Evolutionary conservation across 257 asterid species (phyloP), one percentile per base, ranked within the genome.

Genomic region (Paulownia fortunei): DNA sequence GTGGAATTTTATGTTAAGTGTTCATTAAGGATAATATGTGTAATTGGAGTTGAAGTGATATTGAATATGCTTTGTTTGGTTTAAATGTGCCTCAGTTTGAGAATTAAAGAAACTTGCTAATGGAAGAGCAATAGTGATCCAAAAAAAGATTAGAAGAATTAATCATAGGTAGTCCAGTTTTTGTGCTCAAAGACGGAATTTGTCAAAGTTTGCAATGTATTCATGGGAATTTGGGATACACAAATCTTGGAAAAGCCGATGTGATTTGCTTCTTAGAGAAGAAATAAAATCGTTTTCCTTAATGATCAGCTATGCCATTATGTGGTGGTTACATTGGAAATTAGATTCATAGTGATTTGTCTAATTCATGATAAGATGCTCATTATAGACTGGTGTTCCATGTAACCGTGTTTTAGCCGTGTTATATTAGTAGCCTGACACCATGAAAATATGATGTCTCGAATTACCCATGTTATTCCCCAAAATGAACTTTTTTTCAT

Each of bases 61-160:
- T 69, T 62, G 51, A 7, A 32, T 68, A 47, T 67, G 74, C 26
- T 75, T 8, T 21, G 15, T 32, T 59, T 34, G 61, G 56, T 37
- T 34, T 8, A 51, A 55, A 32, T 24, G 73, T 52, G 67, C 3
- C 7, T 67, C 36, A 49, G 19, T 65, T 41, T 2, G 52, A 63
- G 61, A 24, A 65, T 69, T 76, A 39, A 36, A 34, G 24, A 42
- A 21, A 12, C 61, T 9, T 76, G 56, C 26, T 64, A 19, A 51
- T 69, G 8, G 30, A 63, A 56, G 69, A 10, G 32, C 27, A 52
- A 32, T 21, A 26, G 13, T 6, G 41, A 47, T 6, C 7, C 26
- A 8, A 18, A 5, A 47, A 60, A 49, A 32, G 23, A 16, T 12
- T 51, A 15, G 46, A 56, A 44, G 4, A 15, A 39, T 11, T 36